Evolutionary conservation across 306 rosid species (phyloP).

Genomic region (Dalbergia cultrata): DNA sequence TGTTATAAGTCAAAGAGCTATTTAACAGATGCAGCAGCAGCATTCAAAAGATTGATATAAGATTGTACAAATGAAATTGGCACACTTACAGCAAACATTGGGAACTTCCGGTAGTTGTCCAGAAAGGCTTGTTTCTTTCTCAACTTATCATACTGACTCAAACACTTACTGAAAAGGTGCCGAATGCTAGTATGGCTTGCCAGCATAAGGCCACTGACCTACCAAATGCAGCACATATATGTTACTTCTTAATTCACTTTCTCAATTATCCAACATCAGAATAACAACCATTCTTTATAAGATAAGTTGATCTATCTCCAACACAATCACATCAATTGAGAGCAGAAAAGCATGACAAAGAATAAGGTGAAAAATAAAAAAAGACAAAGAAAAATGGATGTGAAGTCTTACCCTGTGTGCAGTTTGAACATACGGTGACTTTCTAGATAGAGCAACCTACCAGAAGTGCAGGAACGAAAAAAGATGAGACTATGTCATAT

Average conservation of each 20-base stretch:
- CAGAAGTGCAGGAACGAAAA: constrained; percentile 16
- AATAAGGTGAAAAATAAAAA: neutral
- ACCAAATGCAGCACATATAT: constrained; percentile 46
- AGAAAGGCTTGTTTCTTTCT: constrained; percentile 99
- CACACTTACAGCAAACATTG: constrained; percentile 95
- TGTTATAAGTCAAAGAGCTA: constrained; percentile 33
- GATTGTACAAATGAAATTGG: constrained; percentile 26
- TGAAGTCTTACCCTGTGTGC: constrained; percentile 79
- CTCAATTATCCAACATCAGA: constrained; percentile 15
- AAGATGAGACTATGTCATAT: constrained; percentile 27
- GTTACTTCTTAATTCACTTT: constrained; percentile 37
- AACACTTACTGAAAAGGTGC: constrained; percentile 95
- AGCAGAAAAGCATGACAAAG: constrained; percentile 15
- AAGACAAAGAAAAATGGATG: constrained; percentile 28
- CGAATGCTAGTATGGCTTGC: constrained; percentile 99
- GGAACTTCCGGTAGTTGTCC: constrained; percentile 97
- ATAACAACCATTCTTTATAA: neutral
- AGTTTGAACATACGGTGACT: constrained; percentile 99
- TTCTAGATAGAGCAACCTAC: constrained; percentile 97
- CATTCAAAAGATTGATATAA: constrained; percentile 21
- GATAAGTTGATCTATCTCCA: constrained; percentile 4
- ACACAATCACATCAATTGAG: constrained; percentile 26
- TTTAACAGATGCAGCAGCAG: constrained; percentile 39
- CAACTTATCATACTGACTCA: constrained; percentile 94
- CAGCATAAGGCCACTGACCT: constrained; percentile 99